Conservation (phyloP, 495 filamentous ascomycete species). For the Glutinoglossum americanum region DNA sequence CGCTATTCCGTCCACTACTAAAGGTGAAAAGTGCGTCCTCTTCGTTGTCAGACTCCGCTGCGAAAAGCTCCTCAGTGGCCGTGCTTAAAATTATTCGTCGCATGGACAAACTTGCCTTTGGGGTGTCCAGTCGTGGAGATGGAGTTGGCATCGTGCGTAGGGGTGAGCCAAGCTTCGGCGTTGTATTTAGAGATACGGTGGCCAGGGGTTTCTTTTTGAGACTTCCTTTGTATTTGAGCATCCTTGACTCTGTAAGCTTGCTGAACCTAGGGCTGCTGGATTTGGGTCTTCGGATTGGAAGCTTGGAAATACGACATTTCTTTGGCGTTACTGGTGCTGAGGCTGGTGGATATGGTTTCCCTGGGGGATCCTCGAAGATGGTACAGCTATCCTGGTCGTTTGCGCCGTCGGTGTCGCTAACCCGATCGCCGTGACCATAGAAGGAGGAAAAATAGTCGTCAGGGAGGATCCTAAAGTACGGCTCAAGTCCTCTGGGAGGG, state of each 20-base stretch:
- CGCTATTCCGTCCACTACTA: neutral
- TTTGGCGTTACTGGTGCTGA: neutral
- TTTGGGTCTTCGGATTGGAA: neutral
- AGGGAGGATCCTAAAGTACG: neutral
- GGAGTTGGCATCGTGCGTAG: neutral
- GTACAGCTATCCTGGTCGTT: neutral
- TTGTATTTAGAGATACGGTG: neutral
- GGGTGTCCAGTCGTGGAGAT: neutral
- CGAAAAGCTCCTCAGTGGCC: neutral
- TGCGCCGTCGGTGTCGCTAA: neutral
- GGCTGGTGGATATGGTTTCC: neutral
- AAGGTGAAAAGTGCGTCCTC: neutral
- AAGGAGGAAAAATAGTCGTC: neutral
- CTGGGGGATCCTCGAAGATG: neutral
- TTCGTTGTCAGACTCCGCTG: neutral
- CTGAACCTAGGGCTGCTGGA: neutral
- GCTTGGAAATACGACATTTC: neutral
- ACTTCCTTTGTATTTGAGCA: neutral
- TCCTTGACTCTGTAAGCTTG: neutral
- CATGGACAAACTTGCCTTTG: neutral
- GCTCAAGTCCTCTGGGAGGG: neutral
- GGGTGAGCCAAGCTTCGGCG: neutral
- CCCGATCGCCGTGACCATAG: neutral
- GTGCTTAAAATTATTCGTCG: neutral
- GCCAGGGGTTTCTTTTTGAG: neutral